Conservation (phyloP, 805 yeast genomes). For the Lachancea lanzarotensis region DNA sequence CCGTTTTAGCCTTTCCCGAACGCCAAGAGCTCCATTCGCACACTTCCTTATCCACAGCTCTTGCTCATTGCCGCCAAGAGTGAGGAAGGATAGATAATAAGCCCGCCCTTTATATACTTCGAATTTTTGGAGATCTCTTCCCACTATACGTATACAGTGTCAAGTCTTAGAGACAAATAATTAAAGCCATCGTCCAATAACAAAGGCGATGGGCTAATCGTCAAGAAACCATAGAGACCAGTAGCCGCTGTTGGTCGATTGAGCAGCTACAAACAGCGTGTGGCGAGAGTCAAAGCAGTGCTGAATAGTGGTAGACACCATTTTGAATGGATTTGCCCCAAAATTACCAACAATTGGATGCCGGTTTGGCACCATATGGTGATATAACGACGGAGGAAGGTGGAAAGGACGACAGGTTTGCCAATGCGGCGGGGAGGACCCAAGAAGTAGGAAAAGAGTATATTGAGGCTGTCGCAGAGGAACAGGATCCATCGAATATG, state of each 20-base stretch:
- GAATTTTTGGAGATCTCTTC: no score
- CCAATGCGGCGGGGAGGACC: background rate
- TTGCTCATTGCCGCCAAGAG: no score
- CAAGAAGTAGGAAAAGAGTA: background rate
- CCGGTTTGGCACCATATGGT: background rate
- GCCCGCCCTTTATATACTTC: no score
- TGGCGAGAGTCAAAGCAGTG: background rate
- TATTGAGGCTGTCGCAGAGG: constrained; percentile 1
- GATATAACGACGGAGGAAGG: background rate
- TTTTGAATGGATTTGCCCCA: background rate
- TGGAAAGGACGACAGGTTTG: background rate
- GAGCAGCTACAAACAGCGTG: background rate
- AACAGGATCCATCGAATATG: constrained; percentile 13
- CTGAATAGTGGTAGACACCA: background rate
- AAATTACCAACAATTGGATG: background rate
- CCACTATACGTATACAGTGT: no score
- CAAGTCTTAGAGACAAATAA: background rate
- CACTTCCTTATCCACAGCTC: no score
- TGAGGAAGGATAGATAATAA: no score
- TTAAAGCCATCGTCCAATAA: no score
- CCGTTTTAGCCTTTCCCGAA: no score
- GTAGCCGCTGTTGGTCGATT: background rate
- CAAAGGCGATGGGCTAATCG: background rate
- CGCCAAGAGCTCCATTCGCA: no score
- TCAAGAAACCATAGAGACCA: background rate